Base-by-base conservation (phyloP, 1,284 basidiomycete species). In the Dichomitus squalens region DNA sequence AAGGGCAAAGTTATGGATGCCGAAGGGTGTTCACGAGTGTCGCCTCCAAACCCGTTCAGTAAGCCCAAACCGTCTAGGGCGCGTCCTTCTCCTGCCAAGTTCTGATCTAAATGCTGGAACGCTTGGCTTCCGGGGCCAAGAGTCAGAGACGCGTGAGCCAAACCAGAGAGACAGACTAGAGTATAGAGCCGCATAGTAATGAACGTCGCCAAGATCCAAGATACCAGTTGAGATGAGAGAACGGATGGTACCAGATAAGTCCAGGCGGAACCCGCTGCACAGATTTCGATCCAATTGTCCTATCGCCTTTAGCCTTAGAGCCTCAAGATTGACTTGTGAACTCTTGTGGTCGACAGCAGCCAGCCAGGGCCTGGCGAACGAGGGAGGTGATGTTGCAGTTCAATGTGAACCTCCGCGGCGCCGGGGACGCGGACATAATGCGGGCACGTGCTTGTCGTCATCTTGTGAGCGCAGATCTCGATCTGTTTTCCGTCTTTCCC, bases 401-500 rank as follows among this genome's bases (percentile, higher is more conserved):
- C 27, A 47, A 34, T 29, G 44, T n/a, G 16, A 29, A 29, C 25
- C 5, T 5, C 39, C 21, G 41, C 25, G 44, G 11, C 11, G 46
- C 43, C 50, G 18, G 25, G 33, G 33, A 1, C 20, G 16, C 21
- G n/a, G 25, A 21, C 40, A 21, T 27, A 9, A 14, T 61, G 52
- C 59, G 34, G 57, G 58, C 51, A 56, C 58, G 48, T 63, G 58
- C 55, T 61, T 58, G 44, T 33, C 44, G 27, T 20, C 50, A 18
- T 40, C 25, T 41, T 23, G 36, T 38, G 47, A 23, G 39, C 39
- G 23, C 50, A 47, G 58, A 63, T 63, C 61, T 59, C 52, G 55
- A 59, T 61, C 55, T 39, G 29, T 59, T 60, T 60, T 63, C 48
- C 46, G 49, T 50, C 40, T 55, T n/a, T 52, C 54, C 50, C 50